Conservation (phyloP, 345 rosid genomes). For the Rhodomyrtus tomentosa region DNA sequence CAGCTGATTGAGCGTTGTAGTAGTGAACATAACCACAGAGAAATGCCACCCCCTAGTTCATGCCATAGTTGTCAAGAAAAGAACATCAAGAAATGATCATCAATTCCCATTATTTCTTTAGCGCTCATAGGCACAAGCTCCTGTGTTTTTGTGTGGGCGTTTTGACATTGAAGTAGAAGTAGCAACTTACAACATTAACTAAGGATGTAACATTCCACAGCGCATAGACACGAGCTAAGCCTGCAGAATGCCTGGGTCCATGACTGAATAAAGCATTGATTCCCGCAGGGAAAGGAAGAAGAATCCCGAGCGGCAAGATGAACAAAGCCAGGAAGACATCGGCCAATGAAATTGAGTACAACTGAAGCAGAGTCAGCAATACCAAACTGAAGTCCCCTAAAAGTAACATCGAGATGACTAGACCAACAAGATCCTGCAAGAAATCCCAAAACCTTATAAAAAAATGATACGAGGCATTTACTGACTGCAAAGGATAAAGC, state of each 20-base stretch:
- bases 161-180: neutral
- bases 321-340: conserved; percentile 78
- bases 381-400: conserved; percentile 99
- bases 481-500: neutral
- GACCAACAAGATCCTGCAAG: conserved; percentile 94
- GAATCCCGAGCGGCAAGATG: conserved; percentile 84
- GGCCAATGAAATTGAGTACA: conserved; percentile 84
- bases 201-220: conserved; percentile 87
- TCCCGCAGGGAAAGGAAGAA: conserved; percentile 97
- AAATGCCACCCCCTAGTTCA: conserved; percentile 68
- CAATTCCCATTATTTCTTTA: neutral
- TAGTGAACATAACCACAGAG: conserved; percentile 89
- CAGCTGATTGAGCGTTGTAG: conserved; percentile 48
- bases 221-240: conserved; percentile 91
- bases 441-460: neutral
- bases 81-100: too few relatives aligned
- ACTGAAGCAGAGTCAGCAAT: conserved; percentile 89
- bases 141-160: neutral
- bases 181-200: conserved; percentile 74
- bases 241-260: conserved; percentile 96
- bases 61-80: neutral
- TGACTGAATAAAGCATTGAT: conserved; percentile 97
- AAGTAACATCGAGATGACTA: conserved; percentile 92
- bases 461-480: conserved; percentile 1
- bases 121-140: neutral